Evolutionary conservation across 2,329 filamentous ascomycete species (phyloP), one percentile per base, ranked within the genome.

Genomic region (Graphium sp.): DNA sequence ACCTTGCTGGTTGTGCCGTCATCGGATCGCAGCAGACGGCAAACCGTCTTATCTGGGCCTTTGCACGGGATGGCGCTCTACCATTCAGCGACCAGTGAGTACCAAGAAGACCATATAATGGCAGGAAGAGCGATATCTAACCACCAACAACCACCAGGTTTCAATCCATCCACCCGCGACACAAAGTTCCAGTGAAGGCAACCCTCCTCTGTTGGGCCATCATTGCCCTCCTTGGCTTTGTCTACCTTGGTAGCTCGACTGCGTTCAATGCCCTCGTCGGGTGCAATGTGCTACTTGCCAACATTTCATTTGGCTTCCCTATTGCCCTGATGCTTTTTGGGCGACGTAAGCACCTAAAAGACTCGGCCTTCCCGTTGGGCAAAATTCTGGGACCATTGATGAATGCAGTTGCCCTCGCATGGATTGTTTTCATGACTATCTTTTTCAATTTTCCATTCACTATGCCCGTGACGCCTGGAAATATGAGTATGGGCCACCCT

Each of bases 401-500:
- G 15, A 58, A 58, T 35, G 34, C 37, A 3, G 38, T 55, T 12
- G 48, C 51, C 1, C 40, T 54, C 6, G 34, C 40, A 24, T 56
- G 51, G 51, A 41, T 55, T 6, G 32, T 41, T 1, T 56, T 58
- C 26, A 52, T 52, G 5, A 51, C 58, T 16, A 42, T 57, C 2
- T 56, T 59, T 39, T 58, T 56, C 40, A 54, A 49, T 2, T 58
- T 59, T 37, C 56, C 55, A 0, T 58, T 54, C 29, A 39, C 45
- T 22, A 48, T 45, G 41, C 54, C 54, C 1, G 52, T 55, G 7
- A 40, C 38, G 18, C 39, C 38, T 2, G 33, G 35, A 16, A 60
- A 58, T 32, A 61, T 62, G 58, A 61, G n/a, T n/a, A n/a, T n/a
- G n/a, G n/a, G n/a, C n/a, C n/a, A n/a, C n/a, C n/a, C n/a, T n/a